These are phyloP conservation scores for Carex arenaria DNA, from an alignment of 202 grass and related monocot genomes.

Conservation along the genomic window DNA sequence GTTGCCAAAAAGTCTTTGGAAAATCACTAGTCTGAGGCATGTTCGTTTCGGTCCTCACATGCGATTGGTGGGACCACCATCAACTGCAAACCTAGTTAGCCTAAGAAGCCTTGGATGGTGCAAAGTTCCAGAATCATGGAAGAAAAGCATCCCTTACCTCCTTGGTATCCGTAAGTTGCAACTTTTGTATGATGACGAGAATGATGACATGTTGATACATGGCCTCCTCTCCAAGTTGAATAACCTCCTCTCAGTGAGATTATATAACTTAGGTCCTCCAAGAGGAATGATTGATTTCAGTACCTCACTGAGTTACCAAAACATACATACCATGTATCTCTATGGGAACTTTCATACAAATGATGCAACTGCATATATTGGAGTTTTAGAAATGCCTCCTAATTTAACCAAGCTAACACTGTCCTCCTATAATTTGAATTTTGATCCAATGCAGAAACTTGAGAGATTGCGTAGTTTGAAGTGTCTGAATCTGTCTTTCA, in stretches of 20 bases:
- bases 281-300: background rate
- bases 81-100: background rate
- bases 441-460: background rate
- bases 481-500: background rate
- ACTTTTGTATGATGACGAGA: background rate
- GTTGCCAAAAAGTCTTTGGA: conserved; percentile 4
- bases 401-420: conserved; percentile 6
- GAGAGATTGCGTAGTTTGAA: background rate
- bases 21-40: background rate
- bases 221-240: background rate
- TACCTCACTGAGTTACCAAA: background rate
- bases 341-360: too few relatives aligned
- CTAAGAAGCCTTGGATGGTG: background rate
- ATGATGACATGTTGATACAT: background rate
- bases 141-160: background rate
- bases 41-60: background rate
- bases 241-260: background rate
- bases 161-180: background rate
- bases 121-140: background rate
- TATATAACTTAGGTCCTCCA: background rate
- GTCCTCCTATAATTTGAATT: background rate
- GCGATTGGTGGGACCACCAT: background rate
- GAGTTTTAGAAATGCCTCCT: background rate
- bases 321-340: background rate
- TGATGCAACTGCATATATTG: too few relatives aligned